These are phyloP conservation scores for Metahyphopichia silvanorum DNA, from an alignment of 805 yeast species.

Conservation along the genomic window DNA sequence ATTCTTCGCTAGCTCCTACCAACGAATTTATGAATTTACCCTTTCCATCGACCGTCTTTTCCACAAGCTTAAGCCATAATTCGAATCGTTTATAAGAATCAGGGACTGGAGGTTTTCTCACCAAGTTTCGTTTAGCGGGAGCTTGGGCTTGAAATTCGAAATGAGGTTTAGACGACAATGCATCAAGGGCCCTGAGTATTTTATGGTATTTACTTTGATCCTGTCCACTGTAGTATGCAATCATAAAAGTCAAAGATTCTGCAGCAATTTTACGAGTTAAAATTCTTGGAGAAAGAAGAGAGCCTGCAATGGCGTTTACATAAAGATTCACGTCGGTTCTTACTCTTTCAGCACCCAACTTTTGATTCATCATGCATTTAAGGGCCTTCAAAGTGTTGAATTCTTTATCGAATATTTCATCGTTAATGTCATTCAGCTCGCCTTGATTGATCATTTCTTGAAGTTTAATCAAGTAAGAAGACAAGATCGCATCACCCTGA, in stretches of 20 bases:
- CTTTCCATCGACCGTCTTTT: constrained; percentile 71
- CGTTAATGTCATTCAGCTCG: constrained; percentile 37
- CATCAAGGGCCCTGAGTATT: constrained; percentile 51
- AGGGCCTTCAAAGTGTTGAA: constrained; percentile 73
- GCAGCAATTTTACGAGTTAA: constrained; percentile 77
- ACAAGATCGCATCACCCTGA: constrained; percentile 79
- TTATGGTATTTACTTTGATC: constrained; percentile 49
- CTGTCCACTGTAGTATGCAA: constrained; percentile 35
- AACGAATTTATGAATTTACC: constrained; percentile 82
- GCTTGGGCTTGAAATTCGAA: constrained; percentile 34
- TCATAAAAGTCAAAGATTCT: constrained; percentile 59
- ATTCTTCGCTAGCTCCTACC: constrained; percentile 90
- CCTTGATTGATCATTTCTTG: constrained; percentile 41
- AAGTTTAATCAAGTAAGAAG: constrained; percentile 51
- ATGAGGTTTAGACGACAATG: constrained; percentile 35
- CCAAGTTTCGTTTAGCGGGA: constrained; percentile 19
- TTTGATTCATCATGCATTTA: constrained; percentile 65
- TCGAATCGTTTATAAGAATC: constrained; percentile 51
- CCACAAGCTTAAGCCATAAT: constrained; percentile 68
- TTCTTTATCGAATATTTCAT: constrained; percentile 65
- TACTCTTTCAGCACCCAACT: constrained; percentile 60
- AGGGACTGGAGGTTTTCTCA: constrained; percentile 33
- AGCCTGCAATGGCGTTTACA: constrained; percentile 64
- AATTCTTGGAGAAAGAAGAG: constrained; percentile 70
- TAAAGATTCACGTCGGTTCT: constrained; percentile 37